A percentile compares a stretch with the other conserved stretches of the same genome.
Conservation (phyloP, 768 basidiomycete species). For the Porpolomopsis calyptriformis region DNA sequence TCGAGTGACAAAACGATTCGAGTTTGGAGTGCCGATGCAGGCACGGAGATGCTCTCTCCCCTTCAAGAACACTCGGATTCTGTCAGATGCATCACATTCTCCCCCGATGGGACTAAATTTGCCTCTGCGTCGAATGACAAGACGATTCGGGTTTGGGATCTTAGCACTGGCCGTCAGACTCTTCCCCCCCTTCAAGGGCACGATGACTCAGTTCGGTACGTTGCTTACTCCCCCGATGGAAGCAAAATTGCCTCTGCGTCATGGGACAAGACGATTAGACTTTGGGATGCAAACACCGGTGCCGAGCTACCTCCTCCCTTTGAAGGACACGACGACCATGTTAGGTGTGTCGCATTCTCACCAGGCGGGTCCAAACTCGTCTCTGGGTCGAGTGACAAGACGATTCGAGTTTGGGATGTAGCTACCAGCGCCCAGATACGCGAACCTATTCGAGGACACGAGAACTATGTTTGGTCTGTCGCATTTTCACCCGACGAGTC, state of each 20-base stretch:
- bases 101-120: background rate
- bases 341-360: background rate
- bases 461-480: background rate
- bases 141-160: background rate
- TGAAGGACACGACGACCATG: background rate
- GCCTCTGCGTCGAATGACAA: background rate
- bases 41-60: background rate
- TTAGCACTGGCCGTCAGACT: background rate
- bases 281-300: slow-evolving; percentile 1
- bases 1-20: background rate
- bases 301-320: background rate
- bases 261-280: background rate
- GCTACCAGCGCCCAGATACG: background rate
- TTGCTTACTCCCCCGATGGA: background rate
- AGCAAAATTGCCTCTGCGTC: background rate
- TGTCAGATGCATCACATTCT: background rate
- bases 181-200: background rate
- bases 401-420: slow-evolving; percentile 2
- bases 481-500: background rate
- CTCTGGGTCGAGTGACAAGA: background rate
- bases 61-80: background rate
- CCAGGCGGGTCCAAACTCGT: background rate
- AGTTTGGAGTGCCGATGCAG: slow-evolving; percentile 1
- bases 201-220: background rate
- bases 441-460: background rate